These are phyloP conservation scores for Morella rubra DNA, from an alignment of 306 rosid species.

Conservation along the genomic window DNA sequence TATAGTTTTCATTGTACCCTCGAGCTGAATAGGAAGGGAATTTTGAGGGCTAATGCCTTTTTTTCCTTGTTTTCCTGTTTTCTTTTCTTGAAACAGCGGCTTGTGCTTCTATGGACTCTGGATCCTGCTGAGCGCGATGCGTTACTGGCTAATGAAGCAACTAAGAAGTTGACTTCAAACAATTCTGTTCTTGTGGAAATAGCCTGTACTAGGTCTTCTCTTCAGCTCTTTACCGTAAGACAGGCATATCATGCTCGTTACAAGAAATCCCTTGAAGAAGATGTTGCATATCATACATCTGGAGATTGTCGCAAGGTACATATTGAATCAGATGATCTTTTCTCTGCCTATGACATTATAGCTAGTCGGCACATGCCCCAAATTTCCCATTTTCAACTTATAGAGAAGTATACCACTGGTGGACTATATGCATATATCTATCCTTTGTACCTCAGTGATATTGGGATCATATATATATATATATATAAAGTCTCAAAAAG, in stretches of 20 bases:
- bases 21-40: neutral
- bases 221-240: conserved; percentile 36
- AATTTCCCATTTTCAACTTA: neutral
- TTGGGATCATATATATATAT: neutral
- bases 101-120: conserved; percentile 51
- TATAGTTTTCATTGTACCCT: neutral
- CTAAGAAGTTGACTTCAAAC: conserved; percentile 43
- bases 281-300: conserved; percentile 54
- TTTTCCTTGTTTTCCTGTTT: neutral
- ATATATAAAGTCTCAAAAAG: too few species aligned
- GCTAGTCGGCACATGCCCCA: neutral
- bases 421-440: neutral
- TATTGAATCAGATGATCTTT: neutral
- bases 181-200: conserved; percentile 48
- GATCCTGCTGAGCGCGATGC: conserved; percentile 60
- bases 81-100: conserved; percentile 30
- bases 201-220: conserved; percentile 48
- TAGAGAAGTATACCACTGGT: neutral
- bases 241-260: conserved; percentile 52
- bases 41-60: neutral
- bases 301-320: conserved; percentile 62
- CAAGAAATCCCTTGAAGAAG: conserved; percentile 63
- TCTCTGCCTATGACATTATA: too few species aligned
- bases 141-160: conserved; percentile 45
- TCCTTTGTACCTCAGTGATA: neutral